Base-by-base conservation (phyloP, 306 rosid genomes). In the Cyamopsis tetragonoloba region DNA sequence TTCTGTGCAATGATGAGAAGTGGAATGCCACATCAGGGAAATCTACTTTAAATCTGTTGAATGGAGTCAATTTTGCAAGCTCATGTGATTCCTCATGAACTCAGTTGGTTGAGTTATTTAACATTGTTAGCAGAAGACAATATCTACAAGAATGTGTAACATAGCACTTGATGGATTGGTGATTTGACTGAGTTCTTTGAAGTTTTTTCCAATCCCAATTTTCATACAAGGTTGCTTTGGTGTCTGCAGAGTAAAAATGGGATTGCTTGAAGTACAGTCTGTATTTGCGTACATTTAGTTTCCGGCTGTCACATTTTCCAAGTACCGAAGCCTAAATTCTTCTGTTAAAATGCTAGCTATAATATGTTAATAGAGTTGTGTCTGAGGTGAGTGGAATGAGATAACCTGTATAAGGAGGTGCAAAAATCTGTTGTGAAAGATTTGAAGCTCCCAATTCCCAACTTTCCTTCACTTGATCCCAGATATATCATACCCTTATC, bases 1-100 rank as follows among this genome's bases (percentile, higher is more conserved):
- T 92, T 92, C 71, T 92, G 95, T 72, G 57, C 89, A 62, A 92
- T 92, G 98, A 92, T 92, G 98, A 89, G 96, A 84, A 87, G 98
- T 30, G 98, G 96, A 75, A 72, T 78, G 77, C 86, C 75, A 43
- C 91, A 82, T 19, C 89, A 78, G 30, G 80, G 69, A 51, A 74
- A 39, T 23, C 80, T 77, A 68, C 50, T 79, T 11, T 86, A 70
- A 61, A 73, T 53, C 51, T 17, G 12, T 37, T 30, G 28, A 17
- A 20, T 50, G 37, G 22, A 50, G 31, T 41, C 53, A 18, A 53
- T 51, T 62, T 76, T 26, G n/a, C 60, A 11, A 70, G 69, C 51
- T 50, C 62, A 22, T 32, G 68, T 66, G 75, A 66, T 66, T 71
- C 62, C 34, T 71, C 38, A 9, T 34, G 31, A 70, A 39, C 49